A percentile compares a stretch with the other conserved stretches of the same genome.
Evolutionary conservation across 805 yeast species (phyloP).

Genomic region (Lachancea quebecensis): DNA sequence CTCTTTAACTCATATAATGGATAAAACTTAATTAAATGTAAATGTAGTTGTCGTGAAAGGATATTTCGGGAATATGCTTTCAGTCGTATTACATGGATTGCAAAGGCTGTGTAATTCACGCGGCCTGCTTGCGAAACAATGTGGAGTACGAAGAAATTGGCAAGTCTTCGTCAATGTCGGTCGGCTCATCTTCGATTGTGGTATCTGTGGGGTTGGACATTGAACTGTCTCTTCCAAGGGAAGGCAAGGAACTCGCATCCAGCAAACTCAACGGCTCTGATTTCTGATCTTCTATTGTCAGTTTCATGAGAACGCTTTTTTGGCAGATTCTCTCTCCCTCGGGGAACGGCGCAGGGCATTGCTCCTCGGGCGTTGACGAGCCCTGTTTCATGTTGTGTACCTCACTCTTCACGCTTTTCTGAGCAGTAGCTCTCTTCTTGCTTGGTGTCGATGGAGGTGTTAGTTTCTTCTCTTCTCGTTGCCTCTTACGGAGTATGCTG

Average conservation of each 20-base stretch:
- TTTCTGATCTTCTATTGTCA: not conserved
- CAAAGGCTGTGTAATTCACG: not conserved
- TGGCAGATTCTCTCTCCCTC: not conserved
- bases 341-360: not conserved
- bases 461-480: slow-evolving; percentile 13
- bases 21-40: too few species aligned
- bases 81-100: too few species aligned
- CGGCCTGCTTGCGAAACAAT: not conserved
- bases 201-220: slow-evolving; percentile 4
- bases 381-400: not conserved
- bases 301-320: not conserved
- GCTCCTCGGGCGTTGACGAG: not conserved
- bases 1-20: too few species aligned
- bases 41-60: too few species aligned
- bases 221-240: slow-evolving; percentile 1
- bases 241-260: slow-evolving; percentile 1
- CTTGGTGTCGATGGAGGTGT: slow-evolving; percentile 32
- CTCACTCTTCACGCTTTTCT: not conserved
- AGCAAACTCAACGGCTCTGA: slow-evolving; percentile 1
- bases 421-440: slow-evolving; percentile 1
- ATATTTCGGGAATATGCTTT: too few species aligned
- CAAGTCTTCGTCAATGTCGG: slow-evolving; percentile 5
- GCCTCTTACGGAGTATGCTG: slow-evolving; percentile 25
- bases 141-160: not conserved
- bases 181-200: slow-evolving; percentile 3